A percentile compares a stretch with the other conserved stretches of the same genome.
Conservation (phyloP, 2,329 filamentous ascomycete species). For the Fusarium secorum region DNA sequence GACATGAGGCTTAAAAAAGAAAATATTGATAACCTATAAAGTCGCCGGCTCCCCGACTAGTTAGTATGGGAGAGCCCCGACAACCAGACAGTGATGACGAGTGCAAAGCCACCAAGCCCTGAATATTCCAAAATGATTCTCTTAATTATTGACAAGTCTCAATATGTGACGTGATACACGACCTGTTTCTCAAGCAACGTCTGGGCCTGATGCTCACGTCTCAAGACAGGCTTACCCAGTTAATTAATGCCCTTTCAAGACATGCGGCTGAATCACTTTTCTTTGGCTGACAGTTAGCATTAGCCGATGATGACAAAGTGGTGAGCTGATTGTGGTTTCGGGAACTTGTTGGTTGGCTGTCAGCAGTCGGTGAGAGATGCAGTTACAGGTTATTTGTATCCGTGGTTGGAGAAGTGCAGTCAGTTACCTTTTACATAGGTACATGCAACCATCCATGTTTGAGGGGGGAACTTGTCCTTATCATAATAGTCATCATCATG, state of each 20-base stretch:
- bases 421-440: background rate
- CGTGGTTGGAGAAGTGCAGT: background rate
- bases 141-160: background rate
- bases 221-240: constrained; percentile 1
- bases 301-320: constrained; percentile 12
- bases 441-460: background rate
- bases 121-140: background rate
- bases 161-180: constrained; percentile 28
- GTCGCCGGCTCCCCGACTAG: constrained; percentile 11
- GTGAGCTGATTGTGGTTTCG: constrained; percentile 33
- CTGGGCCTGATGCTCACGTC: background rate
- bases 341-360: constrained; percentile 32
- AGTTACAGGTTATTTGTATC: constrained; percentile 17
- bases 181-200: constrained; percentile 33
- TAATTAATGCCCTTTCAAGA: background rate
- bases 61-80: constrained; percentile 6
- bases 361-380: constrained; percentile 22
- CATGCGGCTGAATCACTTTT: constrained; percentile 5
- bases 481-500: constrained; percentile 5
- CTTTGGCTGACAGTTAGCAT: constrained; percentile 5
- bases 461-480: constrained; percentile 14
- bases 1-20: background rate
- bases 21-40: background rate
- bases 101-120: constrained; percentile 13
- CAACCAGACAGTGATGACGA: constrained; percentile 29